phyloP scores from a whole-genome alignment of 2,329 filamentous ascomycete species.

The Microdochium nivale region DNA sequence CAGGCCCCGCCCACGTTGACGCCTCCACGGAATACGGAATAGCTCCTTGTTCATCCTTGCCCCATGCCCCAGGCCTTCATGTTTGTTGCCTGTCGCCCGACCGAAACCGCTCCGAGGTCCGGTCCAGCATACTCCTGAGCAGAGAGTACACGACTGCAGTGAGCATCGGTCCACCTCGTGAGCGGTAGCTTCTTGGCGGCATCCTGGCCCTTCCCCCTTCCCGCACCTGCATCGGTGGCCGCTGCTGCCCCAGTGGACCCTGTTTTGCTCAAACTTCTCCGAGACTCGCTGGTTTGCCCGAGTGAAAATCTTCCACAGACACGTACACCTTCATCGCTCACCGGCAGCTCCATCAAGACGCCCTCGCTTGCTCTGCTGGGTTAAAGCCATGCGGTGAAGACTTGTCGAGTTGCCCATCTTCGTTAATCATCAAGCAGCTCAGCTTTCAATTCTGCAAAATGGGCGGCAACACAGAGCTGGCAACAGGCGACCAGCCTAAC shows the following conservation, averaged over 20 bases:
- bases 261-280: neutral
- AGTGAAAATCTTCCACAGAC: neutral
- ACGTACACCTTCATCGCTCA: neutral
- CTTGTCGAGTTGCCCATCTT: neutral
- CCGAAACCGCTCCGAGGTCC: no score
- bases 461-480: neutral
- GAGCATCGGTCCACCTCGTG: no score
- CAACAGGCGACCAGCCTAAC: neutral
- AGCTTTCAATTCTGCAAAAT: neutral
- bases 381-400: neutral
- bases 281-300: neutral
- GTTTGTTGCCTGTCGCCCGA: no score
- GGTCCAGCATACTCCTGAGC: no score
- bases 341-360: neutral
- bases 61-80: neutral
- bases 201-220: neutral
- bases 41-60: neutral
- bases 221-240: no score
- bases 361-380: no score
- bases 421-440: no score
- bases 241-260: neutral
- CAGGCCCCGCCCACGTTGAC: neutral
- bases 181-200: neutral
- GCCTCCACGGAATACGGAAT: neutral
- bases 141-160: no score